Evolutionary conservation across 164 flowering plant genomes (phyloP).

Genomic region (Kingdonia uniflora): DNA sequence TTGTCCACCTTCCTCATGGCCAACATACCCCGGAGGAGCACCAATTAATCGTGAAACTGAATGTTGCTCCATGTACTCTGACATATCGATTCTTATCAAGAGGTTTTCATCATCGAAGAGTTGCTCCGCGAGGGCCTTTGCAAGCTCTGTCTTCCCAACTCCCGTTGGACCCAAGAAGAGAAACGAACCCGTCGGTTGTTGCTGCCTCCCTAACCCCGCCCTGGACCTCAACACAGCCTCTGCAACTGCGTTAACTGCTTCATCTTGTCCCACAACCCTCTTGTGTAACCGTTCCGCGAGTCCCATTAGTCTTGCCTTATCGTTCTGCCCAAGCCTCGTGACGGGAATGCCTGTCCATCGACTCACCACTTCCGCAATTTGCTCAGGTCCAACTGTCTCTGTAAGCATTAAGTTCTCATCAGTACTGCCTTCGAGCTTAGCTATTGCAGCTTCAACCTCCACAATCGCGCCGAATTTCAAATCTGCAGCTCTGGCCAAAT

Average conservation of each 20-base stretch:
- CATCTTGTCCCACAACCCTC: conserved; percentile 85
- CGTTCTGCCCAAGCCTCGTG: conserved; percentile 73
- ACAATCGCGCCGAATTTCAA: conserved; percentile 30
- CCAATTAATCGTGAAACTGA: conserved; percentile 82
- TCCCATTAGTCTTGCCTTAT: conserved; percentile 66
- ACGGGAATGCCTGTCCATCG: conserved; percentile 97
- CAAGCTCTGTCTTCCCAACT: conserved; percentile 93
- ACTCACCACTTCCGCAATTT: conserved; percentile 86
- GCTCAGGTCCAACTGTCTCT: conserved; percentile 78
- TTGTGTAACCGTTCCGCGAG: conserved; percentile 74
- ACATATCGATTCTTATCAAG: conserved; percentile 76
- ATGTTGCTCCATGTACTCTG: conserved; percentile 94
- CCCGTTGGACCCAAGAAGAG: conserved; percentile 91
- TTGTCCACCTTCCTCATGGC: conserved; percentile 94
- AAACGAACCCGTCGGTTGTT: conserved; percentile 87
- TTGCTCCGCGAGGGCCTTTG: conserved; percentile 91
- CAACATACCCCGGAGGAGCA: conserved; percentile 94
- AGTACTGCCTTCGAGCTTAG: conserved; percentile 46
- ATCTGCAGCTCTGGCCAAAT: too few species aligned
- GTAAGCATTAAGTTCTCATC: conserved; percentile 60
- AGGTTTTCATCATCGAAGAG: conserved; percentile 79
- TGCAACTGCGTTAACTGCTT: conserved; percentile 71
- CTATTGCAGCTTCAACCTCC: conserved; percentile 64
- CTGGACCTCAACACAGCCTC: conserved; percentile 85
- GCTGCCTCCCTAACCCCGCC: conserved; percentile 78